Conservation (phyloP, 1,284 basidiomycete genomes). For the Ceratobasidium sp. region DNA sequence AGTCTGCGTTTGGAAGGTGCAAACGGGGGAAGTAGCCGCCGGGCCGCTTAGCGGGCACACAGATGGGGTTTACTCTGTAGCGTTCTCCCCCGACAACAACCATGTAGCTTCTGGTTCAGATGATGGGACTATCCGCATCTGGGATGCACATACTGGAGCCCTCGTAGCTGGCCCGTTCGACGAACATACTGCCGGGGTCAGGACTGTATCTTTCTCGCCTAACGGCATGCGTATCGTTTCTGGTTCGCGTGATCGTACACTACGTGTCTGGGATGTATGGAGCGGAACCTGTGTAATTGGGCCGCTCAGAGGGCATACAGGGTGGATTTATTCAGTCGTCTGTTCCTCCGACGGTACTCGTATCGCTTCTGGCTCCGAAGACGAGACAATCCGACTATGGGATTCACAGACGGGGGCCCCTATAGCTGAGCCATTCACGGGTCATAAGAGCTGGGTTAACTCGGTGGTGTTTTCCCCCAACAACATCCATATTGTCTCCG, state of each 20-base stretch:
- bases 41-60: constrained; percentile 22
- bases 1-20: constrained; percentile 45
- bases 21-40: neutral
- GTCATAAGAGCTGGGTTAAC: constrained; percentile 12
- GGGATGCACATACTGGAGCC: constrained; percentile 17
- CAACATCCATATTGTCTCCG: constrained; percentile 30
- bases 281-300: neutral
- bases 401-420: constrained; percentile 15
- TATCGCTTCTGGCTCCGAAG: constrained; percentile 18
- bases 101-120: constrained; percentile 32
- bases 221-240: constrained; percentile 28
- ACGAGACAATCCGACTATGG: constrained; percentile 32
- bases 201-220: constrained; percentile 33
- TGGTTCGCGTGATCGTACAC: neutral
- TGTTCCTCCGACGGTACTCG: constrained; percentile 37
- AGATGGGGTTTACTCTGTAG: constrained; percentile 23
- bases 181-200: neutral
- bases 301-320: constrained; percentile 5
- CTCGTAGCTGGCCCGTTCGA: neutral
- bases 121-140: constrained; percentile 35
- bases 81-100: constrained; percentile 33
- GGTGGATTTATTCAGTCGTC: constrained; percentile 3
- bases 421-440: neutral
- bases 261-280: constrained; percentile 36
- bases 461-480: constrained; percentile 44